Percentiles rank a stretch among this genome's conserved stretches.
Evolutionary conservation across 1,284 basidiomycete species (phyloP).

Genomic region (Takashimella koratensis): DNA sequence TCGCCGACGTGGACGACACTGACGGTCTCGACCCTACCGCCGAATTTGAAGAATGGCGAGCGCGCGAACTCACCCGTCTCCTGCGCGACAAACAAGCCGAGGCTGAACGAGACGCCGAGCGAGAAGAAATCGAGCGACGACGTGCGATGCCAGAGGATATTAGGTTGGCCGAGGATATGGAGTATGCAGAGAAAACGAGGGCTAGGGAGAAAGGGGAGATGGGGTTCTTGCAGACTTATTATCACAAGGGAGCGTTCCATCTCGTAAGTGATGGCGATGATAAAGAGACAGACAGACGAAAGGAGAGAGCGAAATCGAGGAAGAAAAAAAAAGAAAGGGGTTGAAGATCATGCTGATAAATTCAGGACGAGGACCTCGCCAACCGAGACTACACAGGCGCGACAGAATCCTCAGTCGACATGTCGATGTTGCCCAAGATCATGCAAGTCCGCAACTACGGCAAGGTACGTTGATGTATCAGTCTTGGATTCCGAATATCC

Average conservation of each 20-base stretch:
- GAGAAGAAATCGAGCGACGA: slow-evolving; percentile 83
- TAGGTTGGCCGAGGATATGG: slow-evolving; percentile 83
- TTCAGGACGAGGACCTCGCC: slow-evolving; percentile 82
- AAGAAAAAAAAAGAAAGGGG: too few species aligned
- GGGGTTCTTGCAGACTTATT: slow-evolving; percentile 95
- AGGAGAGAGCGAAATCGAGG: too few species aligned
- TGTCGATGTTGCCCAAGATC: slow-evolving; percentile 80
- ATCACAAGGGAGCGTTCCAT: slow-evolving; percentile 99
- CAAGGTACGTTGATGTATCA: slow-evolving; percentile 34
- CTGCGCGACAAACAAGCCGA: slow-evolving; percentile 86
- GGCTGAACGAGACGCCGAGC: slow-evolving; percentile 69
- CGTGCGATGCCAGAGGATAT: slow-evolving; percentile 89
- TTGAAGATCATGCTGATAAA: not conserved
- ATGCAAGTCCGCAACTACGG: slow-evolving; percentile 99
- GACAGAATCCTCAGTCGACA: slow-evolving; percentile 79
- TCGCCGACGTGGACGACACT: slow-evolving; percentile 89
- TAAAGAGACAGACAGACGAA: too few species aligned
- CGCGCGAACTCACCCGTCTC: slow-evolving; percentile 85
- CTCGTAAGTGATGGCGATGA: slow-evolving; percentile 69
- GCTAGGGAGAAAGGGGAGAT: slow-evolving; percentile 62
- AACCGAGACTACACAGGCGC: slow-evolving; percentile 84
- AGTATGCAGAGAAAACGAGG: slow-evolving; percentile 71
- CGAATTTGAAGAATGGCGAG: slow-evolving; percentile 94
- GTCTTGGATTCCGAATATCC: not conserved
- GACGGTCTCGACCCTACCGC: slow-evolving; percentile 84